Conservation (phyloP, 345 rosid genomes). For the Mercurialis annua region DNA sequence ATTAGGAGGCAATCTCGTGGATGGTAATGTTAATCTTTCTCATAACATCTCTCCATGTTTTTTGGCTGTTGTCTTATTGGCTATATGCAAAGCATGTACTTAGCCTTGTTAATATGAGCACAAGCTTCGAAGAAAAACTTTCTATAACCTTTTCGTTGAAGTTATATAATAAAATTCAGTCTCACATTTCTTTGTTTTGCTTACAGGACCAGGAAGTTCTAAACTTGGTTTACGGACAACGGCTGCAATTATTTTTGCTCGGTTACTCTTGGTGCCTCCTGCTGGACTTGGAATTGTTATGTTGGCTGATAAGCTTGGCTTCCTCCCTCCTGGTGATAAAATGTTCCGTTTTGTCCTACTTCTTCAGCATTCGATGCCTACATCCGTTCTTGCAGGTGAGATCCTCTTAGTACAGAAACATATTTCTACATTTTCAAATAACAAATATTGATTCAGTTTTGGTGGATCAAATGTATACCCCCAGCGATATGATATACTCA, state of each 20-base stretch:
- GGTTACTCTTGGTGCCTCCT: slow-evolving; percentile 84
- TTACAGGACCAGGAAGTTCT: slow-evolving; percentile 94
- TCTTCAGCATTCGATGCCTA: slow-evolving; percentile 96
- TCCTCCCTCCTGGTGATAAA: slow-evolving; percentile 85
- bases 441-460: too few species aligned
- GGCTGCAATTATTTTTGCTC: slow-evolving; percentile 71
- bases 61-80: not conserved
- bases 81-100: not conserved
- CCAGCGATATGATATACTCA: not conserved
- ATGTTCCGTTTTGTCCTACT: slow-evolving; percentile 93
- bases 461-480: too few species aligned
- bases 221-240: slow-evolving; percentile 92
- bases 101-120: not conserved
- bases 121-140: not conserved
- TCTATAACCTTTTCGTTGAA: not conserved
- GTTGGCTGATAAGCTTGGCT: slow-evolving; percentile 96
- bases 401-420: not conserved
- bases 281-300: slow-evolving; percentile 85
- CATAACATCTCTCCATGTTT: not conserved
- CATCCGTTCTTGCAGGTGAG: slow-evolving; percentile 87
- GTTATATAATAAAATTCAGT: not conserved
- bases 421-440: not conserved
- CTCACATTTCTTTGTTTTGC: slow-evolving; percentile 14
- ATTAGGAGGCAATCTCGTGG: slow-evolving; percentile 92
- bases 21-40: slow-evolving; percentile 48